Evolutionary conservation across 2,329 filamentous ascomycete genomes (phyloP), one percentile per base, ranked within the genome.

Genomic region (Fusarium sp.): DNA sequence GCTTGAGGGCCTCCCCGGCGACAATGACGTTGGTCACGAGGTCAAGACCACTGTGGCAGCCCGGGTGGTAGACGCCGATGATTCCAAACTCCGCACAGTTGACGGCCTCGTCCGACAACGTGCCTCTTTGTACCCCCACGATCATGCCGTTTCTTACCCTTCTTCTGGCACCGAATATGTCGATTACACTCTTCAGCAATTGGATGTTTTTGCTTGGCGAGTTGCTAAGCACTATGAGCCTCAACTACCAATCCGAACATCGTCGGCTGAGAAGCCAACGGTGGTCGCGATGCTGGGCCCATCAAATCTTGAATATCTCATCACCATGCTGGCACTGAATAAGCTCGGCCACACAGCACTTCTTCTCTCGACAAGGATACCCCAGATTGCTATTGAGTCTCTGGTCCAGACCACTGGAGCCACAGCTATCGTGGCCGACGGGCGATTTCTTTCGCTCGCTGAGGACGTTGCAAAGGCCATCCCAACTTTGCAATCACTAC

Each of bases 251-350:
- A 11, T 6, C 15, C 47, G 30, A 12, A 11, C 28, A 31, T 39
- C 31, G 6, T 36, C 50, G 8, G 36, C 40, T 37, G 47, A 47
- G 5, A 65, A 59, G 44, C 46, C 62, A 12, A 41, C 59, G 31
- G 79, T 88, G 36, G 84, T 83, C 1, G 73, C 34, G 4, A 31
- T 89, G 8, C 76, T 89, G 7, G 86, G 84, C 1, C 80, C 82
- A 1, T 88, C 86, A 1, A 84, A 84, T 63, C 78, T 89, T 15
- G 84, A 87, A 55, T 87, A 87, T 60, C 79, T 88, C 41, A 78
- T 89, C 28, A 83, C 85, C 6, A 78, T 87, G 39, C 80, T 89
- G 47, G 87, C 85, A 1, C 71, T 90, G 44, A 83, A 83, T 16
- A 83, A 86, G 62, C 77, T 89, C 31, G 88, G 88, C 7, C 86